Evolutionary conservation across 2,329 filamentous ascomycete genomes (phyloP).

Genomic region (Trichoderma atroviride): DNA sequence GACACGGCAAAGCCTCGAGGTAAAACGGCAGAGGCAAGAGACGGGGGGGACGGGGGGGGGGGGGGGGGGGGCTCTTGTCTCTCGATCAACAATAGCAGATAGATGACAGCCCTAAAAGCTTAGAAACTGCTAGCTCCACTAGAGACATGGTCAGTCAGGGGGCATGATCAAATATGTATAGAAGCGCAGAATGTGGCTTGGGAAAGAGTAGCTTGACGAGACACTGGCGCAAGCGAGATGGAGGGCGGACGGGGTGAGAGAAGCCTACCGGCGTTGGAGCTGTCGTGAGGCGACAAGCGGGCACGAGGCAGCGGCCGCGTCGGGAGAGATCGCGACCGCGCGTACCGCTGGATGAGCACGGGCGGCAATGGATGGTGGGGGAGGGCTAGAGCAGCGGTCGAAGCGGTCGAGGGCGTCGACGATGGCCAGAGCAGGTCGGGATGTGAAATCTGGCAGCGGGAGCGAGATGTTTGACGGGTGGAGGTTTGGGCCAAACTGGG

Average conservation of each 20-base stretch:
- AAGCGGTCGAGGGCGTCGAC: slow-evolving; percentile 13
- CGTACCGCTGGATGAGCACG: slow-evolving; percentile 36
- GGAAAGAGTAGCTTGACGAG: slow-evolving; percentile 10
- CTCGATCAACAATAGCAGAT: slow-evolving; percentile 13
- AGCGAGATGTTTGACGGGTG: slow-evolving; percentile 38
- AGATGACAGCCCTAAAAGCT: slow-evolving; percentile 21
- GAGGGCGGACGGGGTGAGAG: slow-evolving; percentile 19
- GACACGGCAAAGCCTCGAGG: slow-evolving; percentile 12
- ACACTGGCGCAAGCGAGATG: slow-evolving; percentile 14
- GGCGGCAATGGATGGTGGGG: slow-evolving; percentile 26
- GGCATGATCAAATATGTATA: slow-evolving; percentile 27
- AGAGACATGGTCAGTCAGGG: slow-evolving; percentile 31
- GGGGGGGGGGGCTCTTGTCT: slow-evolving; percentile 1
- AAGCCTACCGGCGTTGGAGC: slow-evolving; percentile 28
- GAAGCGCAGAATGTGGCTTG: slow-evolving; percentile 25
- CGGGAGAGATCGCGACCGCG: slow-evolving; percentile 37
- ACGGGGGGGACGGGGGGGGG: neutral
- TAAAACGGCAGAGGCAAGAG: slow-evolving; percentile 2
- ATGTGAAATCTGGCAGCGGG: slow-evolving; percentile 32
- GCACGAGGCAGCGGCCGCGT: slow-evolving; percentile 31
- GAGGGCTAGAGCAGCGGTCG: slow-evolving; percentile 23
- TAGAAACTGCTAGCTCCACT: slow-evolving; percentile 26
- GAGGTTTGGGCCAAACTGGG: slow-evolving; percentile 31
- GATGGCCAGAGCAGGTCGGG: slow-evolving; percentile 1
- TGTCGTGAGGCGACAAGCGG: slow-evolving; percentile 28